These are phyloP conservation scores for Bipolaris gigantea DNA, from an alignment of 2,329 filamentous ascomycete species.

Conservation along the genomic window DNA sequence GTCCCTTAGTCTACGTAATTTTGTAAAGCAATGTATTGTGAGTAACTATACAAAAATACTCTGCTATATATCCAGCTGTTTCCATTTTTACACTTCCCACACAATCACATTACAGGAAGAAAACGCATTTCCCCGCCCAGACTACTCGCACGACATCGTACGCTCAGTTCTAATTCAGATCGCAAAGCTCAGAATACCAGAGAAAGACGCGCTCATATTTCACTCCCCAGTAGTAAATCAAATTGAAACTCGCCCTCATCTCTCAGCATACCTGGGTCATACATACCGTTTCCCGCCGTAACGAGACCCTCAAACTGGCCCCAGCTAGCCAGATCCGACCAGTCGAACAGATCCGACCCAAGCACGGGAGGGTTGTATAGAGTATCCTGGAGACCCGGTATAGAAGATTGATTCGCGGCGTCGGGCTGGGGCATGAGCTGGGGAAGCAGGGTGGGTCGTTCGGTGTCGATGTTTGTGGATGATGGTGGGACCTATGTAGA, in stretches of 20 bases:
- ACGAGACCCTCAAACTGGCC: slow-evolving; percentile 45
- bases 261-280: slow-evolving; percentile 33
- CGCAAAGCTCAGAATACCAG: too few species aligned
- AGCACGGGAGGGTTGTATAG: slow-evolving; percentile 2
- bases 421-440: slow-evolving; percentile 2
- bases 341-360: slow-evolving; percentile 27
- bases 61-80: neutral
- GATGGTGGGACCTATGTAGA: neutral
- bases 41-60: neutral
- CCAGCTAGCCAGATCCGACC: slow-evolving; percentile 44
- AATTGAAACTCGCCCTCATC: slow-evolving; percentile 17
- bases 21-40: neutral
- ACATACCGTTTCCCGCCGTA: slow-evolving; percentile 38
- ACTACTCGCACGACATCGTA: too few species aligned
- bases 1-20: neutral
- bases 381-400: neutral
- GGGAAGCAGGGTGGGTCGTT: neutral
- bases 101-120: too few species aligned
- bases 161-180: too few species aligned
- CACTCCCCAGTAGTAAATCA: neutral
- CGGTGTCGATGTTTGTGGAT: neutral
- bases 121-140: too few species aligned
- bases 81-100: too few species aligned
- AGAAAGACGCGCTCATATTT: neutral
- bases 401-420: neutral